Evolutionary conservation across 148 eudicot species (phyloP).

Genomic region (Selenicereus undatus): DNA sequence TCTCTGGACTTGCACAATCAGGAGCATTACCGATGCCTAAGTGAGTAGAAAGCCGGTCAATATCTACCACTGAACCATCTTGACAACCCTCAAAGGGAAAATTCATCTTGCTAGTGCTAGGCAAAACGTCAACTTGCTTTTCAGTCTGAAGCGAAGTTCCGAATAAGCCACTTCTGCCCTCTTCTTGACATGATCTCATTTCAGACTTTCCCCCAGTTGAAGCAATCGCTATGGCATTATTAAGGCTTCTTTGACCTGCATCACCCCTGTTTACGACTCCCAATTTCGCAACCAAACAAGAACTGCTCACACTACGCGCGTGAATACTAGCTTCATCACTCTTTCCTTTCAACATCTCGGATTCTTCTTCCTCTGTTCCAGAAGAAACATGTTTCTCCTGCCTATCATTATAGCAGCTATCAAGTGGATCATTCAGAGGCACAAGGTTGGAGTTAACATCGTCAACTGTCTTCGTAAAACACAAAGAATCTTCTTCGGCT

Average conservation of each 20-base stretch:
- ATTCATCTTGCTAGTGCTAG: slow-evolving; percentile 25
- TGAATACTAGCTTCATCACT: slow-evolving; percentile 16
- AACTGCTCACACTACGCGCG: slow-evolving; percentile 11
- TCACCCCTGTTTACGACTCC: slow-evolving; percentile 19
- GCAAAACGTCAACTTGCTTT: slow-evolving; percentile 16
- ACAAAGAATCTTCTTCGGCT: slow-evolving; percentile 23
- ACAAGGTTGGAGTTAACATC: slow-evolving; percentile 22
- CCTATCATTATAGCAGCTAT: slow-evolving; percentile 20
- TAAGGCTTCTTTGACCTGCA: slow-evolving; percentile 25
- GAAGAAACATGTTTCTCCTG: neutral
- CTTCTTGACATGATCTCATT: slow-evolving; percentile 17
- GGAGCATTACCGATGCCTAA: slow-evolving; percentile 19
- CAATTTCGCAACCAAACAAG: slow-evolving; percentile 23
- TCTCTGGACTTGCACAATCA: slow-evolving; percentile 17
- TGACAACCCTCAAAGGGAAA: slow-evolving; percentile 23
- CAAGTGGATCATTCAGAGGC: slow-evolving; percentile 7
- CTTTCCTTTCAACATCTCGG: slow-evolving; percentile 19
- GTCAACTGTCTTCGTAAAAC: slow-evolving; percentile 12
- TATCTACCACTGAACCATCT: slow-evolving; percentile 27
- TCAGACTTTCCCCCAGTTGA: too few species aligned
- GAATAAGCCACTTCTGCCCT: slow-evolving; percentile 17
- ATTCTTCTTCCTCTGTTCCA: slow-evolving; percentile 18
- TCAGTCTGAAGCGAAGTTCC: slow-evolving; percentile 18
- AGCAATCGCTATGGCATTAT: slow-evolving; percentile 3
- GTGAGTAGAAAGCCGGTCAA: slow-evolving; percentile 22